Evolutionary conservation across 129 eudicot genomes (phyloP).

Genomic region (Oenanthe sinensis): DNA sequence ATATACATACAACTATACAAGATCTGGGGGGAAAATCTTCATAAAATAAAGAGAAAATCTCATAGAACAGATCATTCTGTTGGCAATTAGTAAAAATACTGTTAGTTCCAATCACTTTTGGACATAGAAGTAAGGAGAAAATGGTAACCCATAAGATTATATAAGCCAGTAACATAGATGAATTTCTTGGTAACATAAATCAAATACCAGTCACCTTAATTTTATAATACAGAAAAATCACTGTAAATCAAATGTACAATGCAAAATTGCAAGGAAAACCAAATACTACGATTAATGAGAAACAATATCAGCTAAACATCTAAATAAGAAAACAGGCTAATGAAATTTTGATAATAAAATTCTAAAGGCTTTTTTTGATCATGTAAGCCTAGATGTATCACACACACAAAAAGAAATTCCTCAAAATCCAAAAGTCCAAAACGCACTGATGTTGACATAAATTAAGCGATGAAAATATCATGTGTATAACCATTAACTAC

Average conservation of each 20-base stretch:
- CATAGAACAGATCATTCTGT: background rate
- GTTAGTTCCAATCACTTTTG: background rate
- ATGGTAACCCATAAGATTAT: background rate
- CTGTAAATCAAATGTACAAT: too few species aligned
- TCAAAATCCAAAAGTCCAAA: background rate
- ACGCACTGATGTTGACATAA: background rate
- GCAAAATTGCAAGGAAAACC: background rate
- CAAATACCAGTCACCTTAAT: background rate
- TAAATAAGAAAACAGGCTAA: background rate
- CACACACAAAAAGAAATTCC: background rate
- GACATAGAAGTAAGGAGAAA: background rate
- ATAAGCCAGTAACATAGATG: background rate
- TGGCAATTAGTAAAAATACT: background rate
- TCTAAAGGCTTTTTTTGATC: background rate
- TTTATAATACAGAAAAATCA: too few species aligned
- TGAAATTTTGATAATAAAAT: background rate
- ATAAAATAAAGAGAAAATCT: background rate
- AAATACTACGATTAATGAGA: background rate
- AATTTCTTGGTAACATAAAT: background rate
- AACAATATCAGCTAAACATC: background rate
- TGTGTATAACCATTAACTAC: background rate
- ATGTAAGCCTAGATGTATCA: background rate
- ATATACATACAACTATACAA: too few species aligned
- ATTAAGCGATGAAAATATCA: too few species aligned
- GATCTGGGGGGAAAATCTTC: background rate